Conservation (phyloP, 2,329 filamentous ascomycete species). For the Trichophaea hybrida region DNA sequence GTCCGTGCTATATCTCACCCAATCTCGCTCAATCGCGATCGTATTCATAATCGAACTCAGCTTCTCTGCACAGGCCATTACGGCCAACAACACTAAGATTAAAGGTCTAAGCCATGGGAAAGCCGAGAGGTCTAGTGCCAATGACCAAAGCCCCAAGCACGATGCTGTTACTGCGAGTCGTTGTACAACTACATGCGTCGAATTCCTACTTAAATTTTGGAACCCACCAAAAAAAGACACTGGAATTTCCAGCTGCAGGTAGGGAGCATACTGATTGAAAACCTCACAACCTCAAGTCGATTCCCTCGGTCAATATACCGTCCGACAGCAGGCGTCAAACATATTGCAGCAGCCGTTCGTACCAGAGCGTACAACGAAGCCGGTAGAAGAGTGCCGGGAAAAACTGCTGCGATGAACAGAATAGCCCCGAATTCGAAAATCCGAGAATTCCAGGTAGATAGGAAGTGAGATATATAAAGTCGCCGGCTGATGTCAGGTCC, state of each 20-base stretch:
- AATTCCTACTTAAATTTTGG: too few relatives aligned
- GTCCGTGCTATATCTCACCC: constrained; percentile 31
- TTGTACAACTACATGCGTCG: constrained; percentile 29
- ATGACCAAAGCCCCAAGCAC: background rate
- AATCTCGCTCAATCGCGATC: constrained; percentile 57
- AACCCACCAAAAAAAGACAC: too few relatives aligned
- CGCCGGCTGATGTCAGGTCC: constrained; percentile 18
- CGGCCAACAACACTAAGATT: constrained; percentile 32
- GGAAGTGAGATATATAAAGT: constrained; percentile 45
- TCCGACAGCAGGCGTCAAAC: constrained; percentile 41
- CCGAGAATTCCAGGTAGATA: constrained; percentile 51
- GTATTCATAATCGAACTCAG: constrained; percentile 49
- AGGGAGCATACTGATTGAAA: constrained; percentile 37
- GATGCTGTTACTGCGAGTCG: background rate
- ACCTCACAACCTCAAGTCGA: constrained; percentile 38
- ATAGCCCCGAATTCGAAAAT: constrained; percentile 50
- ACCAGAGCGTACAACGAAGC: background rate
- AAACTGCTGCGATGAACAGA: constrained; percentile 43
- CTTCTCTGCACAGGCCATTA: constrained; percentile 56
- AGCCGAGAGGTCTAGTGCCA: background rate
- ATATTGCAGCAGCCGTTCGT: background rate
- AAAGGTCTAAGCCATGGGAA: constrained; percentile 27
- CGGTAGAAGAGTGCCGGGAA: constrained; percentile 46
- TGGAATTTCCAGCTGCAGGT: constrained; percentile 17
- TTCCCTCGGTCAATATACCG: constrained; percentile 42